Evolutionary conservation across 1,284 basidiomycete species (phyloP).

Genomic region (Caloboletus inedulis): DNA sequence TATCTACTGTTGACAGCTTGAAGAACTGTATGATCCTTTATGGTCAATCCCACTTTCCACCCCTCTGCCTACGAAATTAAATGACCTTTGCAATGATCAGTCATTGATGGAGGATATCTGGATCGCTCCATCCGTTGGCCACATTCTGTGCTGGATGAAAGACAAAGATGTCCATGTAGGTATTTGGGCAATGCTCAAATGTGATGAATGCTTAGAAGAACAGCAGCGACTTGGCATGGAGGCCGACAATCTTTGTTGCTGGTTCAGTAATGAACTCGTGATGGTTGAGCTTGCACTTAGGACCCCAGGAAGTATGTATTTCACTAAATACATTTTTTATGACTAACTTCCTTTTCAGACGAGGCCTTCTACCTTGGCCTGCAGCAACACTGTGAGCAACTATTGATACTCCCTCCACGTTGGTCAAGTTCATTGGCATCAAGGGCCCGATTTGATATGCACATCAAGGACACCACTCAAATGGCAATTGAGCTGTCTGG

Average conservation of each 20-base stretch:
- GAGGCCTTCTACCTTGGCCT: background rate
- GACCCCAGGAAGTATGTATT: background rate
- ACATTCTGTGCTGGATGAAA: slow-evolving; percentile 14
- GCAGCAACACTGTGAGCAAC: background rate
- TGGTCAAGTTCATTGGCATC: slow-evolving; percentile 8
- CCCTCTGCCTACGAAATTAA: slow-evolving; percentile 27
- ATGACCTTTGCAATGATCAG: slow-evolving; percentile 27
- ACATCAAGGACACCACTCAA: background rate
- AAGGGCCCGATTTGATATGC: background rate
- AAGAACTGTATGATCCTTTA: slow-evolving; percentile 17
- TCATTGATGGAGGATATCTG: slow-evolving; percentile 39
- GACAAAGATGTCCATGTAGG: slow-evolving; percentile 24
- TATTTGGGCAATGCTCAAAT: slow-evolving; percentile 31
- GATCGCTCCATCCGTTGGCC: slow-evolving; percentile 19
- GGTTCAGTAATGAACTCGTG: slow-evolving; percentile 21
- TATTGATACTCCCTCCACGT: background rate
- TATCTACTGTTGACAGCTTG: slow-evolving; percentile 30
- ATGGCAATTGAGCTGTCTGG: background rate
- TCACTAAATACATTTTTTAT: background rate
- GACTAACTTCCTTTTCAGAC: background rate
- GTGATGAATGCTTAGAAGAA: slow-evolving; percentile 32
- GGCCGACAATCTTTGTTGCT: slow-evolving; percentile 3
- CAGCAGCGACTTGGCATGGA: slow-evolving; percentile 19
- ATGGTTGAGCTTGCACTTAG: slow-evolving; percentile 18
- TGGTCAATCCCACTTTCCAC: slow-evolving; percentile 36